These are phyloP conservation scores for Penicillium nordicum DNA, from an alignment of 2,329 filamentous ascomycete genomes.

Conservation along the genomic window DNA sequence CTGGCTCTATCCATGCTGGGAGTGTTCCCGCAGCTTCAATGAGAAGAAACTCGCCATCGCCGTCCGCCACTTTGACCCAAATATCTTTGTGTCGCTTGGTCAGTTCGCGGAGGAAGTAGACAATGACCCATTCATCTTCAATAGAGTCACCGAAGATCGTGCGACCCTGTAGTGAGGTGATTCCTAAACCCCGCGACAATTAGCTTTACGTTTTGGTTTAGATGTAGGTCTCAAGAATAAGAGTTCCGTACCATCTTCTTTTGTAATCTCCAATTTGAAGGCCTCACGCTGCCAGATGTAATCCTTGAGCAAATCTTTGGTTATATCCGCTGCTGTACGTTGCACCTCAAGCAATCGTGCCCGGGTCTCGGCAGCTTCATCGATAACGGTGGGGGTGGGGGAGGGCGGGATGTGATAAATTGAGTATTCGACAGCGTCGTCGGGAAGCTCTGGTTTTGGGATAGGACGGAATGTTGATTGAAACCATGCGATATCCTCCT, in stretches of 20 bases:
- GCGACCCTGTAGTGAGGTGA: constrained; percentile 65
- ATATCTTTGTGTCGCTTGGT: constrained; percentile 67
- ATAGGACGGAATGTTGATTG: constrained; percentile 64
- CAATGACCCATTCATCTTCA: constrained; percentile 96
- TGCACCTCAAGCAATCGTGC: constrained; percentile 68
- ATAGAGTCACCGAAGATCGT: constrained; percentile 92
- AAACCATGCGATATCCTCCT: constrained; percentile 63
- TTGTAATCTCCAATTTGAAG: constrained; percentile 64
- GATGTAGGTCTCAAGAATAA: constrained; percentile 2
- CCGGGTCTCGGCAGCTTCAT: constrained; percentile 52
- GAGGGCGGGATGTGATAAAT: constrained; percentile 65
- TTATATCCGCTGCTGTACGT: constrained; percentile 63
- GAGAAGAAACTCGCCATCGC: constrained; percentile 91
- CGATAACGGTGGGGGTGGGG: constrained; percentile 52
- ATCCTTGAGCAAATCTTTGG: constrained; percentile 64
- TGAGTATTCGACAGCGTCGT: constrained; percentile 83
- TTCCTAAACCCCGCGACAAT: constrained; percentile 32
- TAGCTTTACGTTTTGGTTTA: background rate
- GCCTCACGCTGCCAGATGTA: constrained; percentile 94
- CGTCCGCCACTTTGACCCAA: constrained; percentile 81
- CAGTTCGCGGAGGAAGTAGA: constrained; percentile 80
- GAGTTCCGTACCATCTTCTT: constrained; percentile 56
- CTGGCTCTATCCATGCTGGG: constrained; percentile 87
- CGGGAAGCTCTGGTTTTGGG: constrained; percentile 64
- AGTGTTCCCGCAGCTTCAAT: constrained; percentile 87